Base-by-base conservation (phyloP, 768 basidiomycete species). In the Neoboletus subvelutipes region DNA sequence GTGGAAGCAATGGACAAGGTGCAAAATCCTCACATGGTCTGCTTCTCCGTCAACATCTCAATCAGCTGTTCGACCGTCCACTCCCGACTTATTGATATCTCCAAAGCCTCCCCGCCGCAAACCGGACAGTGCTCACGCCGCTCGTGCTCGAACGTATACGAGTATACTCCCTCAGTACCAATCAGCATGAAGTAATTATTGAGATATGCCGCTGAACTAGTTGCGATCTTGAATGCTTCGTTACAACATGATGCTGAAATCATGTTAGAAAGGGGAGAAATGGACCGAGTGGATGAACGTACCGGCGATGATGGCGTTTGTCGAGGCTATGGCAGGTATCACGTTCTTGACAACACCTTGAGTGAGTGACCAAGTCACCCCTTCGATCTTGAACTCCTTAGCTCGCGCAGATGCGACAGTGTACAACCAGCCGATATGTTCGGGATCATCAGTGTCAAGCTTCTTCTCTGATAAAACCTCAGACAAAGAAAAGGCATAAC, bases 271-370 rank as follows among this genome's bases (percentile, higher is more conserved):
- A 36, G 29, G 15, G 12, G 36, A 41, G 8, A 39, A 55, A 22
- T 13, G 43, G 17, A n/a, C 15, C 17, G 11, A 37, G 10, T 24
- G 2, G 47, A 48, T 20, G 22, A 55, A 57, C 80, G 41, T 62
- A 91, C 94, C 94, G 47, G 97, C 92, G 56, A 99, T 94, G 70
- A 98, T 95, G 36, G 97, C 97, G 67, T 99, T 99, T 17, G 97
- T 99, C 1, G 92, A 95, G 2, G 97, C 97, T 63, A 99, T 98
- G 43, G 97, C 96, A 22, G 97, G 96, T 60, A 99, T 98, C 74
- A 99, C 97, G 66, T 97, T 97, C 82, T 99, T 99, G 45, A 99
- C 97, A 51, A 99, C 97, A 42, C 97, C 97, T 71, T 99, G 97
- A 0, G 97, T 98, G 37, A 95, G 77, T 2, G 90, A 88, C 94